phyloP scores from a whole-genome alignment of 345 rosid genomes.

The Hypericum androsaemum region DNA sequence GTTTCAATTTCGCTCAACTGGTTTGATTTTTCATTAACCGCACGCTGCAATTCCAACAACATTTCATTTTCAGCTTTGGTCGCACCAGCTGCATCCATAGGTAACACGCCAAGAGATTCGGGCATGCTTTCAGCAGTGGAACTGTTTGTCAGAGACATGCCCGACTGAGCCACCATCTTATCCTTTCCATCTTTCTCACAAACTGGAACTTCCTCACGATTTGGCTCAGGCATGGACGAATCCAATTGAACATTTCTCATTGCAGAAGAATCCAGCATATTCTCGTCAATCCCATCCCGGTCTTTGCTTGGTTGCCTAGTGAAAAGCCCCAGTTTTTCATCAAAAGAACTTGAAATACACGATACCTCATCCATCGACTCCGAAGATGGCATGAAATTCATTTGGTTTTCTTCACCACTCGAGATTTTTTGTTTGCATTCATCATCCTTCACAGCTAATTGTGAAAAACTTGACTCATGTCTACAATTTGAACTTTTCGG shows the following conservation, averaged over 20 bases:
- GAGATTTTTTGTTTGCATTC: constrained; percentile 38
- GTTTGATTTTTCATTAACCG: constrained; percentile 50
- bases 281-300: constrained; percentile 89
- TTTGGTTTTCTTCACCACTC: constrained; percentile 32
- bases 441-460: constrained; percentile 25
- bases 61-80: constrained; percentile 28
- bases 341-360: constrained; percentile 59
- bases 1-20: constrained; percentile 52
- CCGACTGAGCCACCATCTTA: constrained; percentile 41
- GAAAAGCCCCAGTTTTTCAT: constrained; percentile 40
- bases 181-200: constrained; percentile 55
- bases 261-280: constrained; percentile 89
- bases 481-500: constrained; percentile 45
- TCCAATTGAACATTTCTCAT: constrained; percentile 60
- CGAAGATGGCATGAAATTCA: constrained; percentile 38
- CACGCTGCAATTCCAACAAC: constrained; percentile 44
- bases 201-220: constrained; percentile 42
- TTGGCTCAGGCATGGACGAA: constrained; percentile 78
- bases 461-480: constrained; percentile 34
- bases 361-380: constrained; percentile 98
- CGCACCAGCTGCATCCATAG: constrained; percentile 34
- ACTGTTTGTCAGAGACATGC: constrained; percentile 68
- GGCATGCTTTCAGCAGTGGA: constrained; percentile 83
- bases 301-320: constrained; percentile 58
- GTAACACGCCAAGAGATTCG: constrained; percentile 30